A percentile compares a stretch with the other conserved stretches of the same genome.
Conservation (phyloP, 768 basidiomycete genomes). For the Lactarius tabidus region DNA sequence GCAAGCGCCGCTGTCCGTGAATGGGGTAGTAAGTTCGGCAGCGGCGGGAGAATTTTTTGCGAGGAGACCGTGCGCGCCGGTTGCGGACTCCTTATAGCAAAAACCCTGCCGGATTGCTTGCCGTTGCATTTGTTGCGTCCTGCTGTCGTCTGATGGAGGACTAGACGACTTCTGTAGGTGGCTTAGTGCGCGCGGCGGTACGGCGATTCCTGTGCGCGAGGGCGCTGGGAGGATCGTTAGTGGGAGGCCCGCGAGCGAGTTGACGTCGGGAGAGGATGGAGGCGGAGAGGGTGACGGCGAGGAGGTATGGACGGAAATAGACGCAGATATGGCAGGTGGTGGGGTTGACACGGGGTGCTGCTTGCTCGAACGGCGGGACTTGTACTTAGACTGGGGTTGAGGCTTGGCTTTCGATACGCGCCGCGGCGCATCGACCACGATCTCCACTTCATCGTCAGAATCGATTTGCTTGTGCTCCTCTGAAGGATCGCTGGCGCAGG, state of each 20-base stretch:
- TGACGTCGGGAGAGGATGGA: too few species aligned
- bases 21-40: background rate
- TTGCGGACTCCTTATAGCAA: conserved; percentile 9
- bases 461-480: background rate
- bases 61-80: conserved; percentile 21
- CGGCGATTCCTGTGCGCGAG: background rate
- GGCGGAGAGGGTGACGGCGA: too few species aligned
- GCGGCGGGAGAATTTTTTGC: background rate
- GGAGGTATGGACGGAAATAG: too few species aligned
- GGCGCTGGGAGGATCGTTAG: too few species aligned
- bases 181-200: conserved; percentile 10
- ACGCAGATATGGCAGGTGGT: too few species aligned
- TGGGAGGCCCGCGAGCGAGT: too few species aligned
- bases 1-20: background rate
- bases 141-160: background rate
- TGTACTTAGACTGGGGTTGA: background rate
- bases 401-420: background rate
- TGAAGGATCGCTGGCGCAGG: background rate
- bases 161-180: background rate
- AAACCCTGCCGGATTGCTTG: conserved; percentile 5
- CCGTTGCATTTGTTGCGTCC: background rate
- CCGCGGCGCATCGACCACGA: background rate
- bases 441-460: conserved; percentile 1
- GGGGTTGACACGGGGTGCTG: too few species aligned
- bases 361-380: background rate